Percentiles rank a stretch among this genome's conserved stretches.
These are phyloP conservation scores for Phytophthora hybrid DNA, from an alignment of 352 stramenopile species.

Conservation along the genomic window DNA sequence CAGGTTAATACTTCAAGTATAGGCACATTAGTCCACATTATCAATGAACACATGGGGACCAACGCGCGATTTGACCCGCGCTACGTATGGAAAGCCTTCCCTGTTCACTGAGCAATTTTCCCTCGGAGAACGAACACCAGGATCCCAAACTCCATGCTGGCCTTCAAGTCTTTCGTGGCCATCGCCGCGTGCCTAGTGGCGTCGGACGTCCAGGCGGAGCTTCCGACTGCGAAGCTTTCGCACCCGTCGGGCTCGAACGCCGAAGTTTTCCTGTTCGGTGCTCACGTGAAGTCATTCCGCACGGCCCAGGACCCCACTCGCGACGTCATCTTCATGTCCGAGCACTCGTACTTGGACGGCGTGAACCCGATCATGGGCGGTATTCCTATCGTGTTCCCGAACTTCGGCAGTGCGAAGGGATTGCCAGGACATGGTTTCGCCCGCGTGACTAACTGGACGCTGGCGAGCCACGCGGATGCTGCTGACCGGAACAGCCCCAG, in stretches of 20 bases:
- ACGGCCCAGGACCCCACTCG: slow-evolving; percentile 29
- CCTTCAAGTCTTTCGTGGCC: background rate
- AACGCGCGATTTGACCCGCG: background rate
- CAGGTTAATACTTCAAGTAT: too few relatives aligned
- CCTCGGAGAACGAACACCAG: background rate
- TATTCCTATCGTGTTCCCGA: slow-evolving; percentile 93
- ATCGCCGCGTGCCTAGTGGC: background rate
- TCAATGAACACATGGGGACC: background rate
- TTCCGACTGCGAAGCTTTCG: slow-evolving; percentile 55
- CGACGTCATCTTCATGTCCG: slow-evolving; percentile 89
- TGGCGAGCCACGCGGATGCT: slow-evolving; percentile 26
- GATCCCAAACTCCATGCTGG: background rate
- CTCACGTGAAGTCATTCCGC: slow-evolving; percentile 81
- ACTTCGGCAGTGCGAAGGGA: slow-evolving; percentile 77
- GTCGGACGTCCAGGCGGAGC: slow-evolving; percentile 31
- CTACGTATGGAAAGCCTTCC: background rate
- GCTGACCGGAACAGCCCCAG: slow-evolving; percentile 17
- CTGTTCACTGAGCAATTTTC: background rate
- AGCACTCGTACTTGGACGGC: slow-evolving; percentile 80
- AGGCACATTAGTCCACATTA: background rate
- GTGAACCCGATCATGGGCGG: slow-evolving; percentile 91
- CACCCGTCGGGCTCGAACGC: slow-evolving; percentile 70
- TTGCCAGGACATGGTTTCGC: slow-evolving; percentile 91
- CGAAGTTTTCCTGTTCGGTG: slow-evolving; percentile 80
- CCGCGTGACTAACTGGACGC: slow-evolving; percentile 57